A percentile compares a stretch with the other conserved stretches of the same genome.
Conservation (phyloP, 495 filamentous ascomycete species). For the Penicillium dipodomyicola region DNA sequence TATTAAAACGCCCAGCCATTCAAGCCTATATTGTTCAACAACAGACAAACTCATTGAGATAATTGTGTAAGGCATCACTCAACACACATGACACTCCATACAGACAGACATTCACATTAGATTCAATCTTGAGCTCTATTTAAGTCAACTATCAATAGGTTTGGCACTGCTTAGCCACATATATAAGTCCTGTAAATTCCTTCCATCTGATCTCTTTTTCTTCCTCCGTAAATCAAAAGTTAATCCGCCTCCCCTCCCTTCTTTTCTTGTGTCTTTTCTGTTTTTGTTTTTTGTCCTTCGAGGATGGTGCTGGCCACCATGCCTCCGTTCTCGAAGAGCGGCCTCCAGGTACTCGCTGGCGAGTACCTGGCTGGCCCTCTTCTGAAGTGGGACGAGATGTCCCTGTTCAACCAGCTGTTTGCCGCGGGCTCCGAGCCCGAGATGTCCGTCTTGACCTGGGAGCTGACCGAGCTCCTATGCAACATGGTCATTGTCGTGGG, state of each 20-base stretch:
- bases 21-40: background rate
- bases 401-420: conserved; percentile 1
- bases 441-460: background rate
- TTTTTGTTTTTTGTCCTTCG: background rate
- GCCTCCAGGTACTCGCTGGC: conserved; percentile 5
- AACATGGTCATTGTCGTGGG: conserved; percentile 11
- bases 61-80: background rate
- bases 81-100: background rate
- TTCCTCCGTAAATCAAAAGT: background rate
- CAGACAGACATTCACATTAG: background rate
- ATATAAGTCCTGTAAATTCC: background rate
- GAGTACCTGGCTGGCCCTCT: background rate
- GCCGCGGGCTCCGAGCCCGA: background rate
- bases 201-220: background rate
- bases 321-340: conserved; percentile 2
- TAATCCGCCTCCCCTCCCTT: background rate
- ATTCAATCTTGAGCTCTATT: background rate
- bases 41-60: background rate
- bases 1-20: background rate
- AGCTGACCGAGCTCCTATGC: background rate
- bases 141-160: background rate
- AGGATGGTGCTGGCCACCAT: background rate
- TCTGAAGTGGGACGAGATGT: background rate
- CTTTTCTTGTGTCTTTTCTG: background rate
- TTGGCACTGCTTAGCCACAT: background rate